These are phyloP conservation scores for Colletotrichum kahawae DNA, from an alignment of 2,329 filamentous ascomycete genomes.

Conservation along the genomic window DNA sequence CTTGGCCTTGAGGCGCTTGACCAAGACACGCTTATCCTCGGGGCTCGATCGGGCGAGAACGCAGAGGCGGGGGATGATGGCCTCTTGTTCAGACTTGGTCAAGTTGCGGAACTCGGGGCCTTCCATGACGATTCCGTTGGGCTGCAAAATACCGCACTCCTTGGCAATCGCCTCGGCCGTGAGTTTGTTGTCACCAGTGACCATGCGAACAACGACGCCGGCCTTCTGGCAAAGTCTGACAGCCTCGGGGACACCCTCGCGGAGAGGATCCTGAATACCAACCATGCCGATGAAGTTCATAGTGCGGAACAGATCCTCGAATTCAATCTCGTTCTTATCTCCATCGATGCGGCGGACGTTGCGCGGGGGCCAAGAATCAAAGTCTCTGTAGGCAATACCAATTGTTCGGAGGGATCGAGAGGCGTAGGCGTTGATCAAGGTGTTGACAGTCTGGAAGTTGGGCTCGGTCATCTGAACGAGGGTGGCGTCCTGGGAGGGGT, in stretches of 20 bases:
- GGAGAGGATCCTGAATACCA: slow-evolving; percentile 82
- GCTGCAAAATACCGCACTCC: slow-evolving; percentile 77
- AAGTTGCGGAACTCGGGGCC: slow-evolving; percentile 80
- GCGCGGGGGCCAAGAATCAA: slow-evolving; percentile 81
- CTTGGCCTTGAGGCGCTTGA: slow-evolving; percentile 72
- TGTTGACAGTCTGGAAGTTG: slow-evolving; percentile 62
- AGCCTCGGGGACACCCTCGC: slow-evolving; percentile 75
- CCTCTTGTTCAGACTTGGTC: slow-evolving; percentile 66
- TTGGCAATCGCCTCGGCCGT: slow-evolving; percentile 80
- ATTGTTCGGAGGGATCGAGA: slow-evolving; percentile 83
- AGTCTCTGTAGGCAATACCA: slow-evolving; percentile 82
- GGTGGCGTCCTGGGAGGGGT: slow-evolving; percentile 51
- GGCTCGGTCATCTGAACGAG: slow-evolving; percentile 52
- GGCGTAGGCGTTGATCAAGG: slow-evolving; percentile 79
- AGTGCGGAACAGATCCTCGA: slow-evolving; percentile 70
- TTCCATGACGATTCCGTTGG: slow-evolving; percentile 75
- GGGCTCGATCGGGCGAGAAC: slow-evolving; percentile 78
- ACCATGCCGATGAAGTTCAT: slow-evolving; percentile 75
- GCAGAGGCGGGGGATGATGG: slow-evolving; percentile 71
- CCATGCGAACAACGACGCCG: slow-evolving; percentile 83
- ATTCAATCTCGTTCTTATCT: slow-evolving; percentile 65
- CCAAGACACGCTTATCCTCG: slow-evolving; percentile 77
- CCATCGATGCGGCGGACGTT: slow-evolving; percentile 59
- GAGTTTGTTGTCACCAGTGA: slow-evolving; percentile 82
- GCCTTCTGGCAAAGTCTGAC: slow-evolving; percentile 76